A percentile compares a stretch with the other conserved stretches of the same genome.
Conservation (phyloP, 345 rosid genomes). For the Atalantia buxifolia region DNA sequence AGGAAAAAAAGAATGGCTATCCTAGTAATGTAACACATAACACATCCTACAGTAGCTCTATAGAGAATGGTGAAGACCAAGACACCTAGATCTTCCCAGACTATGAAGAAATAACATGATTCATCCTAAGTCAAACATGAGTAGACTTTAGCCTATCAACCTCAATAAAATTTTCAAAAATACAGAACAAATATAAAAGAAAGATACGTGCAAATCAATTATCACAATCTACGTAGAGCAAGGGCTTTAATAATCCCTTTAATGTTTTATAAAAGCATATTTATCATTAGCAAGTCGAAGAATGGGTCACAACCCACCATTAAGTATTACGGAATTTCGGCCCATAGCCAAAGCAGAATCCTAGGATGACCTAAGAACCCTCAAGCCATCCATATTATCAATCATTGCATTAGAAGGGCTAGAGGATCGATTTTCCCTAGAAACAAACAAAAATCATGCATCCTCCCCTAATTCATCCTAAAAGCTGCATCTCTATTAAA, state of each 20-base stretch:
- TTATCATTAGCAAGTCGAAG: background rate
- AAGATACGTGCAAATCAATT: background rate
- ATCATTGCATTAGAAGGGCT: too few species aligned
- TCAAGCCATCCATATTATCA: too few species aligned
- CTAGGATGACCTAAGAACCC: too few species aligned
- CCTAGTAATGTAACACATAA: background rate
- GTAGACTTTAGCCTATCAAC: background rate
- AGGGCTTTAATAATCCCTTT: too few species aligned
- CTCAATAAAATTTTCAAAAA: background rate
- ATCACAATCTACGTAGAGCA: too few species aligned
- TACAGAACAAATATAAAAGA: background rate
- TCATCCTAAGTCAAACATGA: background rate
- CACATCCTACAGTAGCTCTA: background rate
- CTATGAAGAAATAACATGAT: background rate
- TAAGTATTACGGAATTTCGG: too few species aligned
- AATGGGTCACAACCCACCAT: too few species aligned
- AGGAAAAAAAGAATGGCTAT: background rate
- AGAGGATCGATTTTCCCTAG: too few species aligned
- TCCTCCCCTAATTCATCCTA: too few species aligned
- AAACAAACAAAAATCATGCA: too few species aligned
- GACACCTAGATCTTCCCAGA: background rate
- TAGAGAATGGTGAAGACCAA: background rate
- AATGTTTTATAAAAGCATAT: background rate
- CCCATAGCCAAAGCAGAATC: too few species aligned
- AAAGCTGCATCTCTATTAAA: too few species aligned